Evolutionary conservation across 768 basidiomycete genomes (phyloP).

Genomic region (Tulasnella sp.): DNA sequence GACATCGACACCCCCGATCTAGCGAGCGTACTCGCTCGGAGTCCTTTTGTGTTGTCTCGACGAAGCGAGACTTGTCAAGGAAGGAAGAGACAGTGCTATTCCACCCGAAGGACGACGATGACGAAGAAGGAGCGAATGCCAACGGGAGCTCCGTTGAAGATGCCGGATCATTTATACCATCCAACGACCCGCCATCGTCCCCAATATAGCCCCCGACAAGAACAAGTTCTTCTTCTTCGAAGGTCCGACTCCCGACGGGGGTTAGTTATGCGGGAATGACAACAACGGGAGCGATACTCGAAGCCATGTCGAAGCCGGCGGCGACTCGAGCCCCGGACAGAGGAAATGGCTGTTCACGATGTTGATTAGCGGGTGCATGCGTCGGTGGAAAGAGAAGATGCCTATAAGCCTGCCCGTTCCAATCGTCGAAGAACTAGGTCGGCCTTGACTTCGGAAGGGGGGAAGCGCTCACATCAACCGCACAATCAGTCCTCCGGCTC

Average conservation of each 20-base stretch:
- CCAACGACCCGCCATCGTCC: neutral
- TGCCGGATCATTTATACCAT: neutral
- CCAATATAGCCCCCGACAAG: neutral
- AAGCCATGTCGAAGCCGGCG: neutral
- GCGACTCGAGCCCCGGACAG: neutral
- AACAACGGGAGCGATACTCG: neutral
- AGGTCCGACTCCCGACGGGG: neutral
- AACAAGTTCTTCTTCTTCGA: neutral
- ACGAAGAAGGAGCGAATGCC: constrained; percentile 2
- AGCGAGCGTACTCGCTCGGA: constrained; percentile 21
- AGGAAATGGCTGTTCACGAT: neutral
- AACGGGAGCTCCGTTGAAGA: constrained; percentile 3
- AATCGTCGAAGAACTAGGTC: neutral
- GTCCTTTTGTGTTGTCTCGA: constrained; percentile 21
- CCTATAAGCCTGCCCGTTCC: neutral
- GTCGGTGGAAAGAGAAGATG: constrained; percentile 14
- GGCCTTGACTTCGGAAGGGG: no score
- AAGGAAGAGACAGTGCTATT: constrained; percentile 18
- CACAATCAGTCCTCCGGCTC: no score
- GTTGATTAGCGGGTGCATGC: constrained; percentile 15
- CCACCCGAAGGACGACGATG: neutral
- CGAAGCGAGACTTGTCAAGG: constrained; percentile 16
- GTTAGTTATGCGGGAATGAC: constrained; percentile 17
- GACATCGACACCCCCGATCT: constrained; percentile 59
- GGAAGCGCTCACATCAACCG: no score